These are phyloP conservation scores for Sophora flavescens DNA, from an alignment of 306 rosid species.

Conservation along the genomic window DNA sequence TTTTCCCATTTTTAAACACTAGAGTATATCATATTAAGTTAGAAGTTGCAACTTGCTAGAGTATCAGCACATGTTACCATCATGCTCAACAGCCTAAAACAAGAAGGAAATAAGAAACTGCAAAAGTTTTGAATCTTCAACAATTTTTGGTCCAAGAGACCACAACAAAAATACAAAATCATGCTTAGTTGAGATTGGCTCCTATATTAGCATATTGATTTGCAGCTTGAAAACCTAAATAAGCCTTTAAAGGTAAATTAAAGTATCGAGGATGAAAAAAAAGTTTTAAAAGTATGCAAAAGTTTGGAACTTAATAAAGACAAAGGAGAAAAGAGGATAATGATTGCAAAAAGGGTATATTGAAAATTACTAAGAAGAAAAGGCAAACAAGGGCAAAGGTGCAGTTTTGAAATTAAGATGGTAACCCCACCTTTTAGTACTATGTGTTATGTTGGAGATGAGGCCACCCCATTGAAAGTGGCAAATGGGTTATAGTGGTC, in stretches of 20 bases:
- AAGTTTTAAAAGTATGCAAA: constrained; percentile 21
- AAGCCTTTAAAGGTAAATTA: constrained; percentile 7
- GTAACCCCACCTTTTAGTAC: too few relatives aligned
- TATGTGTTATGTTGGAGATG: too few relatives aligned
- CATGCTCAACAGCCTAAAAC: constrained; percentile 3
- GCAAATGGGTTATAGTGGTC: too few relatives aligned
- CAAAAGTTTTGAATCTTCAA: constrained; percentile 3
- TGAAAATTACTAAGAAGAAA: neutral
- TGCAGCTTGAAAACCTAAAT: neutral
- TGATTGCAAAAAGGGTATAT: constrained; percentile 38
- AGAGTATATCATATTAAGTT: too few relatives aligned
- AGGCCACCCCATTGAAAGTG: too few relatives aligned
- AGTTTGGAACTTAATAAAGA: constrained; percentile 35
- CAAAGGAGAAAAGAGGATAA: constrained; percentile 26
- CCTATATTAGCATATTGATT: neutral
- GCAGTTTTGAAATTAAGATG: too few relatives aligned
- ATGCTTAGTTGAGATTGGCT: constrained; percentile 20
- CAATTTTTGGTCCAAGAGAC: constrained; percentile 17
- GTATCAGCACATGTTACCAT: too few relatives aligned
- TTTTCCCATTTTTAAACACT: too few relatives aligned
- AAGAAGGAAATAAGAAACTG: constrained; percentile 12
- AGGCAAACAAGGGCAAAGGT: constrained; percentile 27
- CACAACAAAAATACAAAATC: constrained; percentile 15
- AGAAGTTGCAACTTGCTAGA: too few relatives aligned
- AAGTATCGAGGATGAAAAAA: constrained; percentile 20